Evolutionary conservation across 2,329 filamentous ascomycete species (phyloP), one percentile per base, ranked within the genome.

Genomic region (Fusarium sp.): DNA sequence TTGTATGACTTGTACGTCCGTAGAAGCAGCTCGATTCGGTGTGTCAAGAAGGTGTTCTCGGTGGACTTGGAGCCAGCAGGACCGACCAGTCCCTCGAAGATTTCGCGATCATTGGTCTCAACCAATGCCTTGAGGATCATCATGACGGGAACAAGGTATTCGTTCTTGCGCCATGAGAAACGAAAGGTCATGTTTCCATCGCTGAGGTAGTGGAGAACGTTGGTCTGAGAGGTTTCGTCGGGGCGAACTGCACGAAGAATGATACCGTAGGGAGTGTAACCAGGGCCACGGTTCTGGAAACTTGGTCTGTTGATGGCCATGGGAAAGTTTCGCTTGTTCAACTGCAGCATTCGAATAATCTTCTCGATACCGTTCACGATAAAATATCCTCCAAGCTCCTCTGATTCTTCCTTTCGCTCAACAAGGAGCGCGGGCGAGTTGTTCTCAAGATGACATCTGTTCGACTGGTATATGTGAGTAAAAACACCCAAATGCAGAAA

Each of bases 311-410:
- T 89, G 81, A 98, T 98, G 51, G 95, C 95, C 89, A 98, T 93
- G 56, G 96, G 95, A 79, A 94, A 98, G 82, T 99, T 99, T 78
- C 96, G 89, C 82, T 94, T 90, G 80, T 94, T 94, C 70, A 98
- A 89, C 72, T 97, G 91, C 70, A 99, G 87, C 85, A 98, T 91
- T 79, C 96, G 94, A 77, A 98, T 94, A 64, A 98, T 90, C 85
- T 98, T 98, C 82, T 99, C 96, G 78, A 95, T 97, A 73, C 96
- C 96, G 81, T 99, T 99, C 78, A 99, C 93, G 77, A 99, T 91
- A 79, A 98, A 99, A 82, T 98, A 99, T 48, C 96, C 96, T 41
- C 96, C 96, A 37, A 98, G 84, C 82, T 99, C 96, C 82, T 99
- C 96, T 0, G 95, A 93, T 82, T 99, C 96, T 83, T 99, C 96